A percentile compares a stretch with the other conserved stretches of the same genome.
Evolutionary conservation across 164 flowering plant species (phyloP).

Genomic region (Litsea cubeba): DNA sequence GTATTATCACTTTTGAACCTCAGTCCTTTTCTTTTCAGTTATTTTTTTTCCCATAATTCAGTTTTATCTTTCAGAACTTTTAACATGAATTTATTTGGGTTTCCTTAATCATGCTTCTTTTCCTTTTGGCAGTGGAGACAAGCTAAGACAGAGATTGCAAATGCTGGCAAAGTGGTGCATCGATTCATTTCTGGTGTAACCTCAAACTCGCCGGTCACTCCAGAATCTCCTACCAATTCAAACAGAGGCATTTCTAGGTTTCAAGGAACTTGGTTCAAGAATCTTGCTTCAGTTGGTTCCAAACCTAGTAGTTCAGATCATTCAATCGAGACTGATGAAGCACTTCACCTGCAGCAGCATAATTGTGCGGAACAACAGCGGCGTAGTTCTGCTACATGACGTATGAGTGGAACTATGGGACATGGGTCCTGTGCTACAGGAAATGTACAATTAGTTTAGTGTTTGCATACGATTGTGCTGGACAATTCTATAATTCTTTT

Average conservation of each 20-base stretch:
- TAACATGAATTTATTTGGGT: not conserved
- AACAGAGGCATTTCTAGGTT: constrained; percentile 47
- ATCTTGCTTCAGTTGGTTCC: constrained; percentile 44
- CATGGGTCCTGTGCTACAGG: not conserved
- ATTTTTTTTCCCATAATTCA: too few species aligned
- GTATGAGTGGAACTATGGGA: not conserved
- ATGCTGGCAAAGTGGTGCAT: constrained; percentile 87
- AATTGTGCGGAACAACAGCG: constrained; percentile 5
- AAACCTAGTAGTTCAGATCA: constrained; percentile 57
- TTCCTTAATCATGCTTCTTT: not conserved
- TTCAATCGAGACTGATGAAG: constrained; percentile 32
- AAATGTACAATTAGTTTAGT: not conserved
- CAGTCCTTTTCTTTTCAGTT: too few species aligned
- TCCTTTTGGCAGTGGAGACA: constrained; percentile 58
- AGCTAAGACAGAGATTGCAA: constrained; percentile 85
- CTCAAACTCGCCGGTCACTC: constrained; percentile 27
- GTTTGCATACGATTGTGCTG: not conserved
- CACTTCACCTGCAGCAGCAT: constrained; percentile 17
- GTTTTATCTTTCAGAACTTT: too few species aligned
- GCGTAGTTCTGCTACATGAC: not conserved
- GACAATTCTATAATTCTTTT: not conserved
- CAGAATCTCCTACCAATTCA: constrained; percentile 48
- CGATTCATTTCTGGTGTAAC: constrained; percentile 44
- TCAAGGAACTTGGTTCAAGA: constrained; percentile 77
- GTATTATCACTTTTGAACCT: too few species aligned